A percentile compares a stretch with the other conserved stretches of the same genome.
Conservation (phyloP, 345 rosid species). For the Gossypium mustelinum region DNA sequence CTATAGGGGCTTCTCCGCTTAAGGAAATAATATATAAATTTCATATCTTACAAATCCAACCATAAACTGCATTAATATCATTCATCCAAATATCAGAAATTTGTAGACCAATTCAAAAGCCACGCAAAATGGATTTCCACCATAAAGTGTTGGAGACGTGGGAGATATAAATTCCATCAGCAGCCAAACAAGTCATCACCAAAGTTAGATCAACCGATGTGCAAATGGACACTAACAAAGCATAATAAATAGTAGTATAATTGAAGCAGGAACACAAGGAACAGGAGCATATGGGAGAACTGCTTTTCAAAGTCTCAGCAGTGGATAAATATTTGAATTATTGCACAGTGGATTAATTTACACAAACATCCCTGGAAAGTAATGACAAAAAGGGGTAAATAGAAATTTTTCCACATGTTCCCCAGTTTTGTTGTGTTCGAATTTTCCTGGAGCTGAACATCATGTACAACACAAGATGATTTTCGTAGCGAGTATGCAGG, state of each 20-base stretch:
- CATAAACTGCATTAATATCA: too few species aligned
- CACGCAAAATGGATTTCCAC: too few species aligned
- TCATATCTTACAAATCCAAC: too few species aligned
- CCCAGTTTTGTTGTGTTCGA: slow-evolving; percentile 14
- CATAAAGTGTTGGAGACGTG: too few species aligned
- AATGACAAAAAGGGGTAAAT: slow-evolving; percentile 20
- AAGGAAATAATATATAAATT: fast-evolving
- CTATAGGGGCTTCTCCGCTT: slow-evolving; percentile 29
- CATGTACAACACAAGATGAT: slow-evolving; percentile 41
- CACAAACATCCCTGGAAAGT: slow-evolving; percentile 36
- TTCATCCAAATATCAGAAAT: too few species aligned
- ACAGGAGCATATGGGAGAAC: background rate
- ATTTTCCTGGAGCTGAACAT: slow-evolving; percentile 34
- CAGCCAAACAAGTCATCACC: too few species aligned
- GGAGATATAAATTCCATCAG: too few species aligned
- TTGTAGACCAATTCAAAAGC: too few species aligned
- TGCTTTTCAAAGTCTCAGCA: background rate
- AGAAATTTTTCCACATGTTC: background rate
- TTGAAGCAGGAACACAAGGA: background rate
- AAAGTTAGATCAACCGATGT: too few species aligned
- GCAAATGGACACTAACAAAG: too few species aligned
- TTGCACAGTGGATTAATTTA: slow-evolving; percentile 31
- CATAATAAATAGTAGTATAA: too few species aligned
- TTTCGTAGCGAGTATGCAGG: background rate
- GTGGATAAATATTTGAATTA: too few species aligned